phyloP scores from a whole-genome alignment of 108 stramenopile genomes.

The Stephanodiscus triporus region DNA sequence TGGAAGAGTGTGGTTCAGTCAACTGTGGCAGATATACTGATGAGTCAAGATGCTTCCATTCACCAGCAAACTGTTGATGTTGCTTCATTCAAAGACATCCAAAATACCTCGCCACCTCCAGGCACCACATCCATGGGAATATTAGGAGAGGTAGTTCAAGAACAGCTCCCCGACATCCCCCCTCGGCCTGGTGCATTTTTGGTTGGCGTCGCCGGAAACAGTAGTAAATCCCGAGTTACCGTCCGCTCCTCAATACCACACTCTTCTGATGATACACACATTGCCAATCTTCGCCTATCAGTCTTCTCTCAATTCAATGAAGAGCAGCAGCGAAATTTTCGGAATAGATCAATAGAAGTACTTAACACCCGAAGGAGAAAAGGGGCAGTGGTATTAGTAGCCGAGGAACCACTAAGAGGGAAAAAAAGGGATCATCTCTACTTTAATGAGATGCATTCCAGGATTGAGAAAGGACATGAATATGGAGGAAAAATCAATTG shows the following conservation, averaged over 20 bases:
- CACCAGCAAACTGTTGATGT: slow-evolving; percentile 5
- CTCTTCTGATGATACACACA: slow-evolving; percentile 67
- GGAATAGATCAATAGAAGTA: slow-evolving; percentile 65
- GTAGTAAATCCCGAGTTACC: slow-evolving; percentile 9
- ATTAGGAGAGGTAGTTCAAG: slow-evolving; percentile 19
- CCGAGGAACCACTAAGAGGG: slow-evolving; percentile 45
- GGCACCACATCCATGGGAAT: slow-evolving; percentile 30
- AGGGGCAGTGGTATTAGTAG: slow-evolving; percentile 80
- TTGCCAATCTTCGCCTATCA: slow-evolving; percentile 82
- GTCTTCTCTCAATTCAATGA: slow-evolving; percentile 74
- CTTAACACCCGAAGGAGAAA: slow-evolving; percentile 57
- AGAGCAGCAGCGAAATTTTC: slow-evolving; percentile 60
- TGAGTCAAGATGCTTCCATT: slow-evolving; percentile 4
- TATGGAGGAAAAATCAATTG: slow-evolving; percentile 9
- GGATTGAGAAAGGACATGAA: slow-evolving; percentile 30
- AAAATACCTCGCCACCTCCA: slow-evolving; percentile 24
- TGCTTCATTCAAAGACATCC: background rate
- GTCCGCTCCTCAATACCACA: slow-evolving; percentile 44
- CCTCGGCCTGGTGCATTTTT: slow-evolving; percentile 36
- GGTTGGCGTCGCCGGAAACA: background rate
- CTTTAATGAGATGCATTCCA: slow-evolving; percentile 25
- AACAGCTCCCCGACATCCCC: slow-evolving; percentile 23
- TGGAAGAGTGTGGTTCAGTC: slow-evolving; percentile 42
- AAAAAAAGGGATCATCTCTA: slow-evolving; percentile 3
- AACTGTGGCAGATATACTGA: slow-evolving; percentile 31